Conservation (phyloP, 1,284 basidiomycete species). For the Sphaerobolus stellatus region DNA sequence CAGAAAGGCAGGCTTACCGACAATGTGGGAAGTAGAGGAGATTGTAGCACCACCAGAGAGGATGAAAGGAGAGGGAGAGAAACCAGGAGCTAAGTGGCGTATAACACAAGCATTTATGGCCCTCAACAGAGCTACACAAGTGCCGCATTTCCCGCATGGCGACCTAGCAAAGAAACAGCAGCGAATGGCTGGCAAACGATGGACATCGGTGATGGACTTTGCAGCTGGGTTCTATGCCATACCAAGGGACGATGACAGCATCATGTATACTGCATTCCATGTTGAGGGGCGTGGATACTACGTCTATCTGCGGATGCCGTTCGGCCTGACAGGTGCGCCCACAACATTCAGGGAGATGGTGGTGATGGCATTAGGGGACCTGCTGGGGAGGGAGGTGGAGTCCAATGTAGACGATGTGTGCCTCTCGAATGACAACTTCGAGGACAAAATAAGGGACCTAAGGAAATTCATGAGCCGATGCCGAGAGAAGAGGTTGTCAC, state of each 20-base stretch:
- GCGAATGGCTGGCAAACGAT: no score
- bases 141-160: no score
- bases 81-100: slow-evolving; percentile 31
- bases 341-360: slow-evolving; percentile 18
- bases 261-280: no score
- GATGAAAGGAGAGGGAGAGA: slow-evolving; percentile 2
- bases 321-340: slow-evolving; percentile 27
- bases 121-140: slow-evolving; percentile 36
- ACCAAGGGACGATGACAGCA: no score
- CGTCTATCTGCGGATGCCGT: no score
- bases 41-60: no score
- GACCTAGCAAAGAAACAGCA: slow-evolving; percentile 37
- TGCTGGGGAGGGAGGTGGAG: slow-evolving; percentile 15
- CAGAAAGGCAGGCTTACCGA: slow-evolving; percentile 4
- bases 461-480: slow-evolving; percentile 12
- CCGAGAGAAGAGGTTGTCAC: slow-evolving; percentile 24
- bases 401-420: slow-evolving; percentile 20
- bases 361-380: slow-evolving; percentile 13
- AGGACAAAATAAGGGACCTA: slow-evolving; percentile 22
- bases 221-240: no score
- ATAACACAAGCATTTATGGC: slow-evolving; percentile 35
- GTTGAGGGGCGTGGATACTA: no score
- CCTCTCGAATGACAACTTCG: slow-evolving; percentile 27
- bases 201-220: no score
- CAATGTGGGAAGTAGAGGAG: background rate